These are phyloP conservation scores for Schizophyllum amplum DNA, from an alignment of 1,284 basidiomycete species.

Conservation along the genomic window DNA sequence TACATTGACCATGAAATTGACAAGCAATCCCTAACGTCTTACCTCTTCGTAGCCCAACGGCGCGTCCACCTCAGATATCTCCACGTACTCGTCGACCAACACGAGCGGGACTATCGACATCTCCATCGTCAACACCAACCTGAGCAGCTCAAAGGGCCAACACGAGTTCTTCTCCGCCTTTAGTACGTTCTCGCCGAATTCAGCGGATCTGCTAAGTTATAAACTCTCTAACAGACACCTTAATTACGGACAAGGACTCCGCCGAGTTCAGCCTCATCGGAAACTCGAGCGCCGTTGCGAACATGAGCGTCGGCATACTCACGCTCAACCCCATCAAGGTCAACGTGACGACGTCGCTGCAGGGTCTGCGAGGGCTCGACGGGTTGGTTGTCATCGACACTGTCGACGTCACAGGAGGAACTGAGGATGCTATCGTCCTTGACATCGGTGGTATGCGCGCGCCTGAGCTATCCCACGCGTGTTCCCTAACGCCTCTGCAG, in stretches of 20 bases:
- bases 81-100: constrained; percentile 41
- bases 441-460: constrained; percentile 41
- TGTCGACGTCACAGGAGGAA: constrained; percentile 69
- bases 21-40: not conserved
- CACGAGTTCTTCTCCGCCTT: constrained; percentile 50
- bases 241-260: constrained; percentile 14
- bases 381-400: constrained; percentile 48
- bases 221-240: constrained; percentile 12
- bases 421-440: constrained; percentile 51
- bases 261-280: constrained; percentile 58
- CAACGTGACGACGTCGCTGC: constrained; percentile 60
- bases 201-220: not conserved
- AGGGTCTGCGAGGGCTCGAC: constrained; percentile 58
- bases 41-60: constrained; percentile 40
- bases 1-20: constrained; percentile 3
- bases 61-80: constrained; percentile 49
- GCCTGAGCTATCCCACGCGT: not conserved
- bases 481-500: constrained; percentile 20
- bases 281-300: constrained; percentile 55
- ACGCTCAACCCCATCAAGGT: constrained; percentile 70
- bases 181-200: constrained; percentile 23
- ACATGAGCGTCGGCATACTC: constrained; percentile 60
- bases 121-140: constrained; percentile 46
- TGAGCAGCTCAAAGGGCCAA: constrained; percentile 42
- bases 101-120: constrained; percentile 66